These are phyloP conservation scores for Luffa aegyptiaca DNA, from an alignment of 306 rosid genomes.

Conservation along the genomic window DNA sequence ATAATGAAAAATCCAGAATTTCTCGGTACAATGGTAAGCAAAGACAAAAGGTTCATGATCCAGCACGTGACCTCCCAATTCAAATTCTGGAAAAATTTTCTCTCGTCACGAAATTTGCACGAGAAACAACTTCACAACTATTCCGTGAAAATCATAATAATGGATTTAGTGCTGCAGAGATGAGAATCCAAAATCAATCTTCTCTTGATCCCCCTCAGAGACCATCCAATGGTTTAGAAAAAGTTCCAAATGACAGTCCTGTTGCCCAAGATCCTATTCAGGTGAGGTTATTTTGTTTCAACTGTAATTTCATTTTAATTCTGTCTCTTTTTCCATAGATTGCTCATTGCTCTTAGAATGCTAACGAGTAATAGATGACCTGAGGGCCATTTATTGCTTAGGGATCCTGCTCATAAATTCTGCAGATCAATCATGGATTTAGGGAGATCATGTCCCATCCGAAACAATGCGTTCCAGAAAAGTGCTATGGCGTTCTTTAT, in stretches of 20 bases:
- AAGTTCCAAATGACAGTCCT: slow-evolving; percentile 29
- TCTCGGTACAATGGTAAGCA: slow-evolving; percentile 51
- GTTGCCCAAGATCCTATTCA: slow-evolving; percentile 53
- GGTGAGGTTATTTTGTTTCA: slow-evolving; percentile 38
- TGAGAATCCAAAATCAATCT: slow-evolving; percentile 36
- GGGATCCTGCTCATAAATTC: background rate
- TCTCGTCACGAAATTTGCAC: slow-evolving; percentile 94
- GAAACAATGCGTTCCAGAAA: background rate
- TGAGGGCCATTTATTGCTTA: background rate
- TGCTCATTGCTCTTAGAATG: background rate
- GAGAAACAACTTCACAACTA: slow-evolving; percentile 95
- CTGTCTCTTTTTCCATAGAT: background rate
- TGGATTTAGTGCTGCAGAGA: slow-evolving; percentile 47
- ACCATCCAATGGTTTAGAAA: slow-evolving; percentile 30
- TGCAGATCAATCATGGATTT: background rate
- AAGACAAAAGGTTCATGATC: slow-evolving; percentile 60
- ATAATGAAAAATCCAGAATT: slow-evolving; percentile 28
- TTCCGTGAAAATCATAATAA: slow-evolving; percentile 67
- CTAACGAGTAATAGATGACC: background rate
- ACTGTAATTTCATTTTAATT: background rate
- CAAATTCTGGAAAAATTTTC: slow-evolving; percentile 94
- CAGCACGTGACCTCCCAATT: slow-evolving; percentile 87
- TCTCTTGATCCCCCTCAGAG: slow-evolving; percentile 32
- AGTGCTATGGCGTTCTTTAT: background rate
- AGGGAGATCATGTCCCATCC: background rate